phyloP scores from a whole-genome alignment of 192 early-diverging fungal species.

The Coemansia nantahalensis region DNA sequence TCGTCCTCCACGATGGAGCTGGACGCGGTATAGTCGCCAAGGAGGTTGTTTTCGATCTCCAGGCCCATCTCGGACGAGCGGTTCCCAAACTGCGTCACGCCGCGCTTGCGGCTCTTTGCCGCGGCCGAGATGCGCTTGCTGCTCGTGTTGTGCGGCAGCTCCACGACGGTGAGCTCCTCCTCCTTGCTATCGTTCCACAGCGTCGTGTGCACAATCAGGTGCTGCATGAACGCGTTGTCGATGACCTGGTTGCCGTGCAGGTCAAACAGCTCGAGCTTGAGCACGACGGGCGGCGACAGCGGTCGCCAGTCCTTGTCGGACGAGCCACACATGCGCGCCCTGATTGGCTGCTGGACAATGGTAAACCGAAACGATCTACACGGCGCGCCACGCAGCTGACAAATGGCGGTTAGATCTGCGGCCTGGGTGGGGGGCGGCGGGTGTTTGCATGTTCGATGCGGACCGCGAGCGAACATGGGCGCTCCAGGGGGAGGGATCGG shows the following conservation, averaged over 20 bases:
- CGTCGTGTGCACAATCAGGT: constrained; percentile 53
- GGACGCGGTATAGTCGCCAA: constrained; percentile 43
- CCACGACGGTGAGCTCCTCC: constrained; percentile 41
- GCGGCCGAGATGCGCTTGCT: constrained; percentile 53
- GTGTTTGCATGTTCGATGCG: no score
- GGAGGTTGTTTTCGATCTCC: constrained; percentile 45
- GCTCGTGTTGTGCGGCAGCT: constrained; percentile 48
- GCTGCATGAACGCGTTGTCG: constrained; percentile 46
- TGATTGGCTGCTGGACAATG: constrained; percentile 72
- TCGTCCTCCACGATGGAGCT: constrained; percentile 47
- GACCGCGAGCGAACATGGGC: no score
- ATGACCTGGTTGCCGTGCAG: constrained; percentile 49
- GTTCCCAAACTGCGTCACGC: constrained; percentile 41
- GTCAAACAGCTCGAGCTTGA: constrained; percentile 63
- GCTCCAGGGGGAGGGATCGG: no score
- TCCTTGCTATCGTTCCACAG: constrained; percentile 32
- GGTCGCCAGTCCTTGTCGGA: constrained; percentile 80
- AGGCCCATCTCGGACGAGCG: constrained; percentile 22
- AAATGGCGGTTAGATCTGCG: no score
- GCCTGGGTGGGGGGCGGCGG: no score
- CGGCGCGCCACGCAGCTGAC: no score
- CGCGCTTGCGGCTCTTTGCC: constrained; percentile 50
- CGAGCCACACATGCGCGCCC: constrained; percentile 78
- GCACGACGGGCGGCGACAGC: constrained; percentile 73
- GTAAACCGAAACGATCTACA: constrained; percentile 59